phyloP scores from a whole-genome alignment of 2,329 filamentous ascomycete species.

The Delphinella strobiligena region DNA sequence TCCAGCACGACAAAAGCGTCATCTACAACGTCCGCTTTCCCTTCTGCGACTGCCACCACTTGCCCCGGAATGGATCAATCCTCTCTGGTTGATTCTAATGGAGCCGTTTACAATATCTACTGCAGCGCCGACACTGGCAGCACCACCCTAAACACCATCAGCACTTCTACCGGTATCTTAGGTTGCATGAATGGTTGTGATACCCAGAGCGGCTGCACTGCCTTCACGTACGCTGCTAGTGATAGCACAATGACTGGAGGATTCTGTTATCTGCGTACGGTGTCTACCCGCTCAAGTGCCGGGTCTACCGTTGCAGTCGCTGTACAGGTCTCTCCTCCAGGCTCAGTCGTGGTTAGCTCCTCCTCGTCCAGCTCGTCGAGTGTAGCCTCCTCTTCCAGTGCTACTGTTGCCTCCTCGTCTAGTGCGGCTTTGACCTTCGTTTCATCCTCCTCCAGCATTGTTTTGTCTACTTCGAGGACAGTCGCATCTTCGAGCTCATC shows the following conservation, averaged over 20 bases:
- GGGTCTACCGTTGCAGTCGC: background rate
- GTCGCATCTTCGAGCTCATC: background rate
- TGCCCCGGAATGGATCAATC: slow-evolving; percentile 10
- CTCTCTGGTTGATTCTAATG: slow-evolving; percentile 8
- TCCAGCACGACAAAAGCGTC: too few species aligned
- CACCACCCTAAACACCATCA: background rate
- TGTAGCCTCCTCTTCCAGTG: slow-evolving; percentile 1
- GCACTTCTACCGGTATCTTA: slow-evolving; percentile 2
- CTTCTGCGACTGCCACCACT: slow-evolving; percentile 2
- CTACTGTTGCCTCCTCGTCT: background rate
- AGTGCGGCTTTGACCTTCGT: background rate
- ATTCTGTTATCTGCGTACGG: slow-evolving; percentile 7
- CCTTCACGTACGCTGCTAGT: slow-evolving; percentile 12
- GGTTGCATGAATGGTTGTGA: slow-evolving; percentile 15
- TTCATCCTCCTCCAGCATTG: background rate
- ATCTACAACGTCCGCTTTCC: slow-evolving; percentile 3
- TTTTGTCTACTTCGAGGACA: background rate
- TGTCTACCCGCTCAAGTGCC: background rate
- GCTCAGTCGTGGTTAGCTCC: background rate
- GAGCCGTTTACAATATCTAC: slow-evolving; percentile 9
- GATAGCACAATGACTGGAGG: slow-evolving; percentile 7
- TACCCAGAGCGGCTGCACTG: slow-evolving; percentile 9
- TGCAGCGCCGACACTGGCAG: slow-evolving; percentile 4
- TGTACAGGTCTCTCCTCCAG: background rate
- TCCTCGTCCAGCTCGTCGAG: background rate